Percentiles rank a stretch among this genome's conserved stretches.
phyloP scores from a whole-genome alignment of 345 rosid species.

The Boechera retrofracta region DNA sequence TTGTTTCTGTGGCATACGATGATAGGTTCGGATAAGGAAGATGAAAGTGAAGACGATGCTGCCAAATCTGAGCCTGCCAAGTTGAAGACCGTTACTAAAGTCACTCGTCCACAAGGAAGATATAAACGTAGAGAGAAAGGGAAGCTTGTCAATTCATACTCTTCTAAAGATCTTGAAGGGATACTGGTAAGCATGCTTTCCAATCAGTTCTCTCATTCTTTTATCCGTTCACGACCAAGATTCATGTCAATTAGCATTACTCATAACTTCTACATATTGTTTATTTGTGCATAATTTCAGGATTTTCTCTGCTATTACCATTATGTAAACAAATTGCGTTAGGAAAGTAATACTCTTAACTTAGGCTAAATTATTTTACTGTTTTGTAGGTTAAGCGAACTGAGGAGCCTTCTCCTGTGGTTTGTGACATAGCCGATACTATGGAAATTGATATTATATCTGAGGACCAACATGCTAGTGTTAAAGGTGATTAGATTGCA shows the following conservation, averaged over 20 bases:
- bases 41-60: conserved; percentile 46
- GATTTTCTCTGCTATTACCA: not conserved
- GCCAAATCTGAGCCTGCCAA: conserved; percentile 46
- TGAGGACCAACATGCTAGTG: conserved; percentile 47
- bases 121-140: conserved; percentile 88
- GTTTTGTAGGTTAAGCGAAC: conserved; percentile 66
- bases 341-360: not conserved
- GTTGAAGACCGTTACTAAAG: conserved; percentile 55
- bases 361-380: not conserved
- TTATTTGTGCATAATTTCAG: not conserved
- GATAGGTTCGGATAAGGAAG: conserved; percentile 51
- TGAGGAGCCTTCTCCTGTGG: conserved; percentile 55
- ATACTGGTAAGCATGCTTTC: conserved; percentile 69
- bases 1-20: conserved; percentile 21
- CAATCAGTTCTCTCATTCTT: not conserved
- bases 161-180: conserved; percentile 89
- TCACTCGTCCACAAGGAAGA: conserved; percentile 92
- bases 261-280: conserved; percentile 13
- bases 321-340: not conserved
- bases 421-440: conserved; percentile 43
- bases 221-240: not conserved
- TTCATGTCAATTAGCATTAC: not conserved
- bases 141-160: conserved; percentile 81
- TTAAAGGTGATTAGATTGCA: conserved; percentile 51
- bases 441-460: conserved; percentile 52